Evolutionary conservation across 805 yeast genomes (phyloP).

Genomic region (Starmerella apicola): DNA sequence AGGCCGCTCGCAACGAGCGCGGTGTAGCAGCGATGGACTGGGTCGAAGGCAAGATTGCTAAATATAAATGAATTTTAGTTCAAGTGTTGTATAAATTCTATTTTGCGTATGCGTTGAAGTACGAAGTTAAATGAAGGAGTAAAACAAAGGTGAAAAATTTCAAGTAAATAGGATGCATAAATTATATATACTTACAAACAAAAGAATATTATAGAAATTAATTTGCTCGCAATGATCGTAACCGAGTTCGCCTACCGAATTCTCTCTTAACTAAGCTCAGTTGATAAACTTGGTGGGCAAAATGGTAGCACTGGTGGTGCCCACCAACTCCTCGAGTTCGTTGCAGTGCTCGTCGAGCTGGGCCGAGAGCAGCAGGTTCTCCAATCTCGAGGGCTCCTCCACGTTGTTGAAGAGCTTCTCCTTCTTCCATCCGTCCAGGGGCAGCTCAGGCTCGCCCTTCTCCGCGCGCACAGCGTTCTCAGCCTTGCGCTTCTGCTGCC

Average conservation of each 20-base stretch:
- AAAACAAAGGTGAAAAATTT: no score
- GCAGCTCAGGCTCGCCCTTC: slow-evolving; percentile 38
- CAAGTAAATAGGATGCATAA: no score
- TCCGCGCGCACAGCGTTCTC: slow-evolving; percentile 53
- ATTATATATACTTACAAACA: no score
- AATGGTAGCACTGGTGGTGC: slow-evolving; percentile 11
- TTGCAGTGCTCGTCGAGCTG: slow-evolving; percentile 59
- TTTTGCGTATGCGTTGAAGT: no score
- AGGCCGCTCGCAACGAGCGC: slow-evolving; percentile 26
- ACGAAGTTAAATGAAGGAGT: no score
- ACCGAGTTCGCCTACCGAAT: no score
- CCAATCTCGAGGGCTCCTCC: slow-evolving; percentile 61
- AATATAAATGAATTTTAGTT: neutral
- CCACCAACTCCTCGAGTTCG: slow-evolving; percentile 59
- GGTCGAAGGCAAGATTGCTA: slow-evolving; percentile 18
- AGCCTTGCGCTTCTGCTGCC: slow-evolving; percentile 57
- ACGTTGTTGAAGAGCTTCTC: slow-evolving; percentile 52
- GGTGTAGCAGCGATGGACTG: slow-evolving; percentile 29
- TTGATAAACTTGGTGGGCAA: slow-evolving; percentile 7
- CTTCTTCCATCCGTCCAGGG: slow-evolving; percentile 51
- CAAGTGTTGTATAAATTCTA: no score
- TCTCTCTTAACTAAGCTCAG: slow-evolving; percentile 1
- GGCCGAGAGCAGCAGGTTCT: slow-evolving; percentile 54
- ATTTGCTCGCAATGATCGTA: no score
- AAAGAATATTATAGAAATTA: no score